phyloP scores from a whole-genome alignment of 306 rosid species.

The Acacia crassicarpa region DNA sequence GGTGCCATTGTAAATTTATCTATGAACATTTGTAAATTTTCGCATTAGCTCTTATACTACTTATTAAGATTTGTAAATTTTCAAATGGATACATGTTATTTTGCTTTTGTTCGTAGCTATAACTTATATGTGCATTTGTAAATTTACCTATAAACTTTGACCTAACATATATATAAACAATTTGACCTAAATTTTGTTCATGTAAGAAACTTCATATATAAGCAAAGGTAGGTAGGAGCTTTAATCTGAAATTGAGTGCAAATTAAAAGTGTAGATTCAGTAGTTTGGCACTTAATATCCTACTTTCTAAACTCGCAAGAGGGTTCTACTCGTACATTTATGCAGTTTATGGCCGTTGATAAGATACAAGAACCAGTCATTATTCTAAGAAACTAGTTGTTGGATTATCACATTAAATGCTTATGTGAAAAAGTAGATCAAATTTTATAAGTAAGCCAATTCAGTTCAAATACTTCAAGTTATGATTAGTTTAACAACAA shows the following conservation, averaged over 20 bases:
- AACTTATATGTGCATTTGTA: no score
- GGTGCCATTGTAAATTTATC: no score
- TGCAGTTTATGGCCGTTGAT: background rate
- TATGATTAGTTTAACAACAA: background rate
- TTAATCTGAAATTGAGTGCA: background rate
- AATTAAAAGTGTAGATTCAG: background rate
- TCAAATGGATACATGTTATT: no score
- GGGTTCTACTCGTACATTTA: background rate
- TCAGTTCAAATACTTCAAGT: background rate
- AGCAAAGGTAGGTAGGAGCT: no score
- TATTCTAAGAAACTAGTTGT: background rate
- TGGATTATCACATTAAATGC: background rate
- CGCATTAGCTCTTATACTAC: no score
- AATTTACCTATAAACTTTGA: no score
- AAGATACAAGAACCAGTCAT: background rate
- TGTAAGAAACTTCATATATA: background rate
- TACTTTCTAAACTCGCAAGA: background rate
- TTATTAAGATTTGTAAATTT: no score
- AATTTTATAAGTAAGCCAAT: background rate
- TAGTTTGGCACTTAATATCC: background rate
- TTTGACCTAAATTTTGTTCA: no score
- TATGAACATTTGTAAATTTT: no score
- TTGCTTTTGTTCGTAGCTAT: no score
- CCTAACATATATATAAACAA: no score
- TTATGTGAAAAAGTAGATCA: background rate